Conservation (phyloP, 2,329 filamentous ascomycete species). For the Xylariales sp. region DNA sequence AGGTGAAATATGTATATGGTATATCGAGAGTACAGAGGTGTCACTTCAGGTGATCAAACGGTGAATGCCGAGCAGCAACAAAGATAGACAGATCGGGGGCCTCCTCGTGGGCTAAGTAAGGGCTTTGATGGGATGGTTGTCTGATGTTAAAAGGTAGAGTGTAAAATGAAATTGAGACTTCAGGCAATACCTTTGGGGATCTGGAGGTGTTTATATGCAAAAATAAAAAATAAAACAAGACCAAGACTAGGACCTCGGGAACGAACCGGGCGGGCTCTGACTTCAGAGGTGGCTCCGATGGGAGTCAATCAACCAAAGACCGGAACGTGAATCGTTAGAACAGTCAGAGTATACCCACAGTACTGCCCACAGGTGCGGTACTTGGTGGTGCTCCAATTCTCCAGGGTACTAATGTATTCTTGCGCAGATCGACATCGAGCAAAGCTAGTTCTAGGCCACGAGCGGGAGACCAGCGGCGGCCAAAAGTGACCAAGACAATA, state of each 20-base stretch:
- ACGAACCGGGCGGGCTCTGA: constrained; percentile 39
- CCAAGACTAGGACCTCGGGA: constrained; percentile 8
- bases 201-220: constrained; percentile 41
- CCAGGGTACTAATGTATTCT: background rate
- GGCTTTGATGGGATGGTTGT: constrained; percentile 1
- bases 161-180: background rate
- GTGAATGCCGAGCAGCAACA: background rate
- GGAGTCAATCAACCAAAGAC: constrained; percentile 9
- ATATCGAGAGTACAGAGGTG: constrained; percentile 2
- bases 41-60: constrained; percentile 1
- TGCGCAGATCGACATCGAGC: constrained; percentile 45
- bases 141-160: background rate
- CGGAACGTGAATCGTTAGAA: constrained; percentile 22
- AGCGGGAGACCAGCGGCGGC: constrained; percentile 42
- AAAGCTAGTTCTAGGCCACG: constrained; percentile 44
- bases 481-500: constrained; percentile 1
- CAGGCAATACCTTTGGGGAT: constrained; percentile 7
- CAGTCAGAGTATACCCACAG: constrained; percentile 8
- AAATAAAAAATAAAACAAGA: constrained; percentile 20
- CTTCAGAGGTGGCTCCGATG: constrained; percentile 32
- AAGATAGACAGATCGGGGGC: background rate
- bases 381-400: constrained; percentile 22
- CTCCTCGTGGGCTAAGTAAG: constrained; percentile 3
- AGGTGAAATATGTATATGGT: constrained; percentile 2
- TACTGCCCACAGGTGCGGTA: constrained; percentile 23